A percentile compares a stretch with the other conserved stretches of the same genome.
Conservation (phyloP, 148 eudicot species). For the Diospyros lotus region DNA sequence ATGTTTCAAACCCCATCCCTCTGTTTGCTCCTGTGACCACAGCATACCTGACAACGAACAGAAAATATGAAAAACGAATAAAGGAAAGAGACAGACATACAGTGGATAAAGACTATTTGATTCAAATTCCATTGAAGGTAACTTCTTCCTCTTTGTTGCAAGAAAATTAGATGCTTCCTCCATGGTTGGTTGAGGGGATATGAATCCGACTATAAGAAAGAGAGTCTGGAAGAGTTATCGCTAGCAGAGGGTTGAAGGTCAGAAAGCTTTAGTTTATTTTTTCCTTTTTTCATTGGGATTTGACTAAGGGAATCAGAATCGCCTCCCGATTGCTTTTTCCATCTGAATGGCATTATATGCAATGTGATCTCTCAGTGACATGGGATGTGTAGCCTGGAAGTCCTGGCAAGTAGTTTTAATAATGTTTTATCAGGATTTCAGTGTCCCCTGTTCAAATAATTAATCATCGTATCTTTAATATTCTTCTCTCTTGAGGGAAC, state of each 20-base stretch:
- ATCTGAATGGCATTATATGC: too few relatives aligned
- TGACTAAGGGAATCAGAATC: too few relatives aligned
- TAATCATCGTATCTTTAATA: too few relatives aligned
- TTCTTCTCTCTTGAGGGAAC: too few relatives aligned
- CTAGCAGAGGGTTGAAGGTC: background rate
- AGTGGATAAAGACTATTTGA: background rate
- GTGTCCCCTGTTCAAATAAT: too few relatives aligned
- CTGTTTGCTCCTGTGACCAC: slow-evolving; percentile 52
- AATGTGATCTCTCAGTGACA: too few relatives aligned
- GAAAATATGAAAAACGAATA: background rate
- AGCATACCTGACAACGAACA: slow-evolving; percentile 24
- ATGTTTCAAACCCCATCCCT: slow-evolving; percentile 45
- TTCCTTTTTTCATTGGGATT: too few relatives aligned
- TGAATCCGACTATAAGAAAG: background rate
- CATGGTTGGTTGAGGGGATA: background rate
- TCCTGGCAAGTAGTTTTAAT: too few relatives aligned
- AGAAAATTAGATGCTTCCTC: background rate
- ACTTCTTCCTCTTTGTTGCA: background rate
- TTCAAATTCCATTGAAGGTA: background rate
- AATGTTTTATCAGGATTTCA: too few relatives aligned
- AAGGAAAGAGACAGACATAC: too few relatives aligned
- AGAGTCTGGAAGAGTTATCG: background rate
- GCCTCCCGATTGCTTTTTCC: too few relatives aligned
- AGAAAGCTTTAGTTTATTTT: background rate
- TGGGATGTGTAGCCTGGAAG: too few relatives aligned